phyloP scores from a whole-genome alignment of 306 rosid species.

The Sindora glabra region DNA sequence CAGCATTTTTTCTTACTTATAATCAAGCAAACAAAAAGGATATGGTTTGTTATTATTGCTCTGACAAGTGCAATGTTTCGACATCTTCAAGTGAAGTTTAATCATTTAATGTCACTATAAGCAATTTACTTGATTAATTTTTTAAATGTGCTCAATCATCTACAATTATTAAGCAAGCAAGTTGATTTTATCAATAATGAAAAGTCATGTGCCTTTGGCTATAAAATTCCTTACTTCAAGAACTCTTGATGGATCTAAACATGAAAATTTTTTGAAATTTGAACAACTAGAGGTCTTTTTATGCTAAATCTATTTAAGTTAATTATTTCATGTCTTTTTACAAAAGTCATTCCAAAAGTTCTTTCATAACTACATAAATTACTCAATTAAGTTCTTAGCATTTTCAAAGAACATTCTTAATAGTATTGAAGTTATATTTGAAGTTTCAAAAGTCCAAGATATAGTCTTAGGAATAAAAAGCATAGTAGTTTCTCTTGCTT shows the following conservation, averaged over 20 bases:
- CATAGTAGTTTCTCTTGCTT: slow-evolving; percentile 52
- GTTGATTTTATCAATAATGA: slow-evolving; percentile 54
- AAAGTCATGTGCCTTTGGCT: slow-evolving; percentile 46
- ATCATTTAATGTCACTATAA: too few relatives aligned
- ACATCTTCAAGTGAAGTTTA: too few relatives aligned
- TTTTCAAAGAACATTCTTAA: slow-evolving; percentile 58
- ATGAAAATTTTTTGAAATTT: slow-evolving; percentile 22
- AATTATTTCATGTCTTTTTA: slow-evolving; percentile 53
- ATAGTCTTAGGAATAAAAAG: slow-evolving; percentile 33
- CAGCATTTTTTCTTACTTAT: too few relatives aligned
- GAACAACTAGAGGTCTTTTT: slow-evolving; percentile 64
- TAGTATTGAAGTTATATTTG: slow-evolving; percentile 53
- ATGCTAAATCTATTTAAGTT: slow-evolving; percentile 53
- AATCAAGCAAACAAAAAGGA: too few relatives aligned
- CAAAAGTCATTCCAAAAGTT: slow-evolving; percentile 41
- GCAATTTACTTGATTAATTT: slow-evolving; percentile 55
- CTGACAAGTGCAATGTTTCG: too few relatives aligned
- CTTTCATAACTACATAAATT: slow-evolving; percentile 45
- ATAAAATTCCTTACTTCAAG: slow-evolving; percentile 22
- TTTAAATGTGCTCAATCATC: slow-evolving; percentile 47
- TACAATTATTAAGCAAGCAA: slow-evolving; percentile 59
- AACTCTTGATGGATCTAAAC: slow-evolving; percentile 30
- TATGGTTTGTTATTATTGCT: too few relatives aligned
- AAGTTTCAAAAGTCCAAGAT: slow-evolving; percentile 38
- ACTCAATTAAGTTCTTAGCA: slow-evolving; percentile 38